Conservation (phyloP, 768 basidiomycete genomes). For the Kwoniella pini region DNA sequence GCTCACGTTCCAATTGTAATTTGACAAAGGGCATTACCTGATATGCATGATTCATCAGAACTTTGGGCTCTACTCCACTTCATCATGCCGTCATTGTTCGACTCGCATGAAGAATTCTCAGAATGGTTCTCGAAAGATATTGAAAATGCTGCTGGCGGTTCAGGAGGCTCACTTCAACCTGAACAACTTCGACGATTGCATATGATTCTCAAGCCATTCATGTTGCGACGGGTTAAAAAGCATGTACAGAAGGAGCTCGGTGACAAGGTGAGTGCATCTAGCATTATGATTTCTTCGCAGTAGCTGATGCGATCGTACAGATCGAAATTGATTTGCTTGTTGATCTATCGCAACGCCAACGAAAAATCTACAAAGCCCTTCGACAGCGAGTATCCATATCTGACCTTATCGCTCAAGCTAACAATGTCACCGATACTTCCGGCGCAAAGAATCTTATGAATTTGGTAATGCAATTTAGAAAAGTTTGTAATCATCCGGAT, state of each 20-base stretch:
- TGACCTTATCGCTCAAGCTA: slow-evolving; percentile 89
- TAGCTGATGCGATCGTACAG: slow-evolving; percentile 56
- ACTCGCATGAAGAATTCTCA: slow-evolving; percentile 98
- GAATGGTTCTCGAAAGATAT: slow-evolving; percentile 99
- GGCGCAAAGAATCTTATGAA: slow-evolving; percentile 96
- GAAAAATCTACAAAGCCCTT: slow-evolving; percentile 82
- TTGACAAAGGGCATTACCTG: not conserved
- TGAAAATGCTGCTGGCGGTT: slow-evolving; percentile 87
- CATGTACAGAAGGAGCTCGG: slow-evolving; percentile 99
- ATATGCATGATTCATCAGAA: slow-evolving; percentile 60
- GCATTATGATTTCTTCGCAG: not conserved
- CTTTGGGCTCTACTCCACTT: slow-evolving; percentile 98
- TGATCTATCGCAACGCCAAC: slow-evolving; percentile 89
- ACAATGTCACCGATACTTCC: slow-evolving; percentile 76
- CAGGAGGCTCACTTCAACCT: slow-evolving; percentile 87
- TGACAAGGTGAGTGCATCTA: slow-evolving; percentile 71
- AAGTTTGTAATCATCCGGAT: slow-evolving; percentile 98
- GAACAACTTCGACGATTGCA: slow-evolving; percentile 91
- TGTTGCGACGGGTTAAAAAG: slow-evolving; percentile 93
- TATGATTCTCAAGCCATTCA: slow-evolving; percentile 99
- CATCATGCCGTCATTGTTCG: slow-evolving; percentile 99
- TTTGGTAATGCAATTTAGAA: slow-evolving; percentile 99
- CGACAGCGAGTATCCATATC: slow-evolving; percentile 91
- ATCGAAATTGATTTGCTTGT: slow-evolving; percentile 96
- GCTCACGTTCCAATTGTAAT: slow-evolving; percentile 25